phyloP scores from a whole-genome alignment of 1,139 yeast species.

The Geotrichum reessii region DNA sequence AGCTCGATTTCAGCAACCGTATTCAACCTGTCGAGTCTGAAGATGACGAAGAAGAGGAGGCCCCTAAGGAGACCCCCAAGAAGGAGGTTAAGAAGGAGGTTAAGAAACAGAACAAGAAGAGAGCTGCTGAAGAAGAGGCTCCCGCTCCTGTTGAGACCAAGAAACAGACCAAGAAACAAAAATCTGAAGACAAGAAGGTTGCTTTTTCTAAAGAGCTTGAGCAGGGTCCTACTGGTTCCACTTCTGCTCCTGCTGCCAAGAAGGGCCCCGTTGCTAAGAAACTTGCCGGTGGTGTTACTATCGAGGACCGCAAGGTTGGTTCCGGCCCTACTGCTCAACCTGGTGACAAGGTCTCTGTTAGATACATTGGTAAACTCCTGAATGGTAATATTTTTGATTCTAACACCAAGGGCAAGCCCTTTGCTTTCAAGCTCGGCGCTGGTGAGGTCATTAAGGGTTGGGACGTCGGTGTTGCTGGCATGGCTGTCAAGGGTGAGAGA shows the following conservation, averaged over 20 bases:
- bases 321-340: constrained; percentile 82
- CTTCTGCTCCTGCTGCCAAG: constrained; percentile 30
- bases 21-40: constrained; percentile 28
- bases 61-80: constrained; percentile 48
- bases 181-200: constrained; percentile 54
- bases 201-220: constrained; percentile 86
- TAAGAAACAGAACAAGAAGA: constrained; percentile 39
- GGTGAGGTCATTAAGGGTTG: constrained; percentile 99
- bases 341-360: constrained; percentile 88
- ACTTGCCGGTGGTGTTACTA: constrained; percentile 84
- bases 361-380: constrained; percentile 95
- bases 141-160: constrained; percentile 30
- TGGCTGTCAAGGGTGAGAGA: constrained; percentile 99
- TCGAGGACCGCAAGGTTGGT: constrained; percentile 90
- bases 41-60: constrained; percentile 46
- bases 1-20: constrained; percentile 41
- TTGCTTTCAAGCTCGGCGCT: constrained; percentile 81
- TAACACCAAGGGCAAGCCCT: constrained; percentile 96
- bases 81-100: constrained; percentile 44
- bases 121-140: constrained; percentile 35
- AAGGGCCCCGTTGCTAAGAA: constrained; percentile 56
- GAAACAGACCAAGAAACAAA: constrained; percentile 35
- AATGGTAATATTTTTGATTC: constrained; percentile 96
- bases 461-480: constrained; percentile 97
- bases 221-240: constrained; percentile 66